A percentile compares a stretch with the other conserved stretches of the same genome.
phyloP scores from a whole-genome alignment of 495 filamentous ascomycete species.

The Xylaria cubensis region DNA sequence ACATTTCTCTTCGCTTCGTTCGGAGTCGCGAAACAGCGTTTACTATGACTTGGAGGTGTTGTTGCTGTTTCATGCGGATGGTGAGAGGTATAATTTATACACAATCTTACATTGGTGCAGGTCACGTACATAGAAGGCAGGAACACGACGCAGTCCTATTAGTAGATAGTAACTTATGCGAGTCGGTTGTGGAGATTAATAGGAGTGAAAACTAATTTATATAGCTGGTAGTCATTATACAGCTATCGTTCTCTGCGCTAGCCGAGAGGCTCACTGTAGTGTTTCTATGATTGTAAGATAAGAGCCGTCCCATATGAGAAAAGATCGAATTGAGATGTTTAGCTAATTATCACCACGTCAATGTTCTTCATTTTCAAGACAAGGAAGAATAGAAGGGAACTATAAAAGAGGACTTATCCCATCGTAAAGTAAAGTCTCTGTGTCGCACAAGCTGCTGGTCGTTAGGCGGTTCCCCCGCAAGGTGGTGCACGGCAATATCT shows the following conservation, averaged over 20 bases:
- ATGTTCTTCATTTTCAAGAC: not conserved
- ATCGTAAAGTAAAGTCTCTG: not conserved
- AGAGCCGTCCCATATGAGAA: not conserved
- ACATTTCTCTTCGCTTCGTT: not conserved
- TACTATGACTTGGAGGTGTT: not conserved
- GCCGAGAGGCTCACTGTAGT: not conserved
- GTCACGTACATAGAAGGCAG: not conserved
- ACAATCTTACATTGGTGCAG: not conserved
- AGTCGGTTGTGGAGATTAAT: not conserved
- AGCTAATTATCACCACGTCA: not conserved
- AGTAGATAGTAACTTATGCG: not conserved
- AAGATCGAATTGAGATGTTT: not conserved
- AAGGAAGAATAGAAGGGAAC: not conserved
- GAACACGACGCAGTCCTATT: too few relatives aligned
- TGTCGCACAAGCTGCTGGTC: not conserved
- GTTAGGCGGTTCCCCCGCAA: not conserved
- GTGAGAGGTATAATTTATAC: not conserved
- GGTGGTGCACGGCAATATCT: too few relatives aligned
- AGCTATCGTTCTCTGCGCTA: not conserved
- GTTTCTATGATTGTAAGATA: not conserved
- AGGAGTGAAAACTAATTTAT: not conserved
- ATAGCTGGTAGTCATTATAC: not conserved
- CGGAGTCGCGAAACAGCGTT: not conserved
- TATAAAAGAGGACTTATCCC: not conserved
- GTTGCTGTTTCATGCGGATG: not conserved